Base-by-base conservation (phyloP, 352 stramenopile genomes). In the Elongisporangium undulatum region DNA sequence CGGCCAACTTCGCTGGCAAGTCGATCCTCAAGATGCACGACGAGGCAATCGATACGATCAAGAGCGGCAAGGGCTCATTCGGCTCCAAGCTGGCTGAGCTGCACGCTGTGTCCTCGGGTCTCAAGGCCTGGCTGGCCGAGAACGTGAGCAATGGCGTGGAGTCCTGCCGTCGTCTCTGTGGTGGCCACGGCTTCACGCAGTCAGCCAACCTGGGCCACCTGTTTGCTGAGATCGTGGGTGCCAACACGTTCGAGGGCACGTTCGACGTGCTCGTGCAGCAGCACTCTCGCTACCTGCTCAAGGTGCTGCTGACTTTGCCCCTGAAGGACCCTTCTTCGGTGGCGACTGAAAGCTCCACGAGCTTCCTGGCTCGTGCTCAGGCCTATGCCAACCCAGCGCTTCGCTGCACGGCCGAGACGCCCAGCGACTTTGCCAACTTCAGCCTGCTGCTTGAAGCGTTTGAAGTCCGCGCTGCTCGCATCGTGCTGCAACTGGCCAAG, bases 261-360 rank as follows among this genome's bases (percentile, higher is more conserved):
- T 77, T 83, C 53, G 75, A 87, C 51, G 75, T 87, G 56, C 59
- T 87, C 8, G 75, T 82, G 24, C 66, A 83, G 60, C 77, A 87
- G 41, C 74, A 84, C 54, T 66, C 69, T 19, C 68, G 69, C 0
- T 82, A 79, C 54, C 62, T 87, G 6, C 49, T 69, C 55, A 86
- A 82, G 61, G 65, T 62, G 21, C 34, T 61, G 19, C 22, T 51
- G 21, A 63, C 48, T 17, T 16, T 67, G 24, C 61, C 62, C n/a
- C 56, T 55, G 7, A 65, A 63, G 55, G 34, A 45, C 10, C 2
- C 34, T 45, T 17, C 12, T 3, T 45, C 34, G 17, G 34, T 45
- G 34, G 12, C n/a, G n/a, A 41, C 41, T 8, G 41, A 54, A 17
- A 48, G 64, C 10, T 67, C 62, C 0, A 71, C 64, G 7, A 55